These are phyloP conservation scores for Talaromyces sp. DNA, from an alignment of 2,329 filamentous ascomycete genomes.

Conservation along the genomic window DNA sequence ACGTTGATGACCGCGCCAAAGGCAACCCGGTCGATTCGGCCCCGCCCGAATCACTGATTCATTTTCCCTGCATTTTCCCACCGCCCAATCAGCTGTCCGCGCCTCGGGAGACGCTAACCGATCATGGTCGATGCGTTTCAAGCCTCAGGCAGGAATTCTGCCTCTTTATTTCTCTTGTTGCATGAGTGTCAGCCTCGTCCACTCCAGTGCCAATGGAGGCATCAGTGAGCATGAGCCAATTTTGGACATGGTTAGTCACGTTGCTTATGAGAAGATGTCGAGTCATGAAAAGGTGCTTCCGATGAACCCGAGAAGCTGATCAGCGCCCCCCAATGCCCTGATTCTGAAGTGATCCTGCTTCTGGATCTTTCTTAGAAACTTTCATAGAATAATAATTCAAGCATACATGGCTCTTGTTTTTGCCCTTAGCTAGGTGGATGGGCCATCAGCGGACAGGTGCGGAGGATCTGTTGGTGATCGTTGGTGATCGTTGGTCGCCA, in stretches of 20 bases:
- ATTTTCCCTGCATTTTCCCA: background rate
- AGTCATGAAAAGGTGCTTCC: background rate
- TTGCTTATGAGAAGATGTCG: background rate
- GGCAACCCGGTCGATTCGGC: background rate
- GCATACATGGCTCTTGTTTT: too few species aligned
- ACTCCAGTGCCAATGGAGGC: too few species aligned
- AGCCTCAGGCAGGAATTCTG: background rate
- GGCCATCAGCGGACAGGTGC: too few species aligned
- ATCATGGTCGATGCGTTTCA: background rate
- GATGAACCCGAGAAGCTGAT: background rate
- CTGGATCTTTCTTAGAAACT: too few species aligned
- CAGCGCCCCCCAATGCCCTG: background rate
- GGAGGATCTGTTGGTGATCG: background rate
- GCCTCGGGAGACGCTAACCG: background rate
- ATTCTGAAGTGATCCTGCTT: background rate
- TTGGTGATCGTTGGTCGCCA: too few species aligned
- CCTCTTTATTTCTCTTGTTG: background rate
- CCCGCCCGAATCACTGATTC: background rate
- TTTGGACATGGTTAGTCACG: background rate
- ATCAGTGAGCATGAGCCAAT: background rate
- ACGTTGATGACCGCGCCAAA: conserved; percentile 5
- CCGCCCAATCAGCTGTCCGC: background rate
- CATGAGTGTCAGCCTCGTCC: background rate
- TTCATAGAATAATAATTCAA: too few species aligned
- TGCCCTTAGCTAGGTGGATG: too few species aligned